Conservation (phyloP, 1,284 basidiomycete species). For the Boletus sp. region DNA sequence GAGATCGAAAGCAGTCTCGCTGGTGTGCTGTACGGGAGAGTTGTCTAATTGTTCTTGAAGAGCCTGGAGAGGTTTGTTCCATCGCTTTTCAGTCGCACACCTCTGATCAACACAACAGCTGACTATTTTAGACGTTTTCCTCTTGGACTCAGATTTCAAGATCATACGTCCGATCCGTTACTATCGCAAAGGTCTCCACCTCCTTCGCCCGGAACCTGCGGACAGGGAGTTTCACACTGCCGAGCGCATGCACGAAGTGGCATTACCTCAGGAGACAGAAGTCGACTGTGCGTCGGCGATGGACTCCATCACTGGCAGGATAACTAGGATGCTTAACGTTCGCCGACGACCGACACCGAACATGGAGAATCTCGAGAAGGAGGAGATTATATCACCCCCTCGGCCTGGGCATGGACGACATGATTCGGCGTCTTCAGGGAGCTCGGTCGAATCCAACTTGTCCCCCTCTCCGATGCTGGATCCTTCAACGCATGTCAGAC, state of each 20-base stretch:
- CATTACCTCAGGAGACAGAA: slow-evolving; percentile 15
- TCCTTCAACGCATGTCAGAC: slow-evolving; percentile 69
- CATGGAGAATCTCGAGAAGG: slow-evolving; percentile 1
- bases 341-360: slow-evolving; percentile 16
- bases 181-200: slow-evolving; percentile 71
- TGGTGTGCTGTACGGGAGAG: slow-evolving; percentile 96
- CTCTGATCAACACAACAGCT: slow-evolving; percentile 43
- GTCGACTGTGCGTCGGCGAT: slow-evolving; percentile 39
- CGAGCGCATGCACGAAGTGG: slow-evolving; percentile 15
- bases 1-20: slow-evolving; percentile 65
- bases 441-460: slow-evolving; percentile 36
- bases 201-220: slow-evolving; percentile 44
- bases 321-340: slow-evolving; percentile 47
- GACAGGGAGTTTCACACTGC: slow-evolving; percentile 30
- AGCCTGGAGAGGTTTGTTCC: slow-evolving; percentile 74
- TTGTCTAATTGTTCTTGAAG: slow-evolving; percentile 84
- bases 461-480: slow-evolving; percentile 59
- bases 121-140: slow-evolving; percentile 88
- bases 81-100: background rate
- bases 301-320: slow-evolving; percentile 46
- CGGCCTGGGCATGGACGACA: slow-evolving; percentile 17
- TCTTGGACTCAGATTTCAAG: slow-evolving; percentile 86
- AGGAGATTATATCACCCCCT: slow-evolving; percentile 1
- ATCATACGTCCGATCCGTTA: slow-evolving; percentile 78
- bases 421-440: slow-evolving; percentile 29